phyloP scores from a whole-genome alignment of 148 eudicot species.

The Drosera capensis region DNA sequence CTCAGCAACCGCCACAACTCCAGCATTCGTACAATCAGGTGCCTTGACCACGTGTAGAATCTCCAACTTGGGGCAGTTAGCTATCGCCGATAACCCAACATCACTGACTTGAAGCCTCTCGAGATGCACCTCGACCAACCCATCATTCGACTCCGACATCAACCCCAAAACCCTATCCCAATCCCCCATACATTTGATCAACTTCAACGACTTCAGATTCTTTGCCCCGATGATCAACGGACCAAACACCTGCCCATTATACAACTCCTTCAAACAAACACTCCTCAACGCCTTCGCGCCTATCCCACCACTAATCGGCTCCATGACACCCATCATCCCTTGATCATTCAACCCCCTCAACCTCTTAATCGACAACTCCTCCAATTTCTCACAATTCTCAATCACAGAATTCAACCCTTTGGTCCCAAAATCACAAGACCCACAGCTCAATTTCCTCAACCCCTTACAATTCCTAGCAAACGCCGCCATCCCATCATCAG shows the following conservation, averaged over 20 bases:
- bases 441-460: constrained; percentile 23
- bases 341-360: constrained; percentile 8
- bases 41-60: constrained; percentile 59
- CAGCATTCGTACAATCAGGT: constrained; percentile 50
- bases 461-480: constrained; percentile 17
- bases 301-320: constrained; percentile 28
- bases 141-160: constrained; percentile 17
- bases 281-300: constrained; percentile 33
- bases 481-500: constrained; percentile 17
- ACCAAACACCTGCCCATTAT: constrained; percentile 54
- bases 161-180: constrained; percentile 56
- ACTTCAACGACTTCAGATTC: constrained; percentile 37
- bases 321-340: constrained; percentile 12
- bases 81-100: constrained; percentile 35
- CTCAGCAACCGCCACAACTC: constrained; percentile 39
- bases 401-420: constrained; percentile 27
- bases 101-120: constrained; percentile 79
- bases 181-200: constrained; percentile 55
- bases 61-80: constrained; percentile 36
- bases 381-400: constrained; percentile 12
- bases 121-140: constrained; percentile 46
- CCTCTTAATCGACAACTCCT: constrained; percentile 19
- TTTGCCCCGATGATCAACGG: constrained; percentile 46
- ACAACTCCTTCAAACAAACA: constrained; percentile 53
- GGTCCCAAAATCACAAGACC: constrained; percentile 20